Base-by-base conservation (phyloP, 2,329 filamentous ascomycete species). In the Aspergillaceae sp. region DNA sequence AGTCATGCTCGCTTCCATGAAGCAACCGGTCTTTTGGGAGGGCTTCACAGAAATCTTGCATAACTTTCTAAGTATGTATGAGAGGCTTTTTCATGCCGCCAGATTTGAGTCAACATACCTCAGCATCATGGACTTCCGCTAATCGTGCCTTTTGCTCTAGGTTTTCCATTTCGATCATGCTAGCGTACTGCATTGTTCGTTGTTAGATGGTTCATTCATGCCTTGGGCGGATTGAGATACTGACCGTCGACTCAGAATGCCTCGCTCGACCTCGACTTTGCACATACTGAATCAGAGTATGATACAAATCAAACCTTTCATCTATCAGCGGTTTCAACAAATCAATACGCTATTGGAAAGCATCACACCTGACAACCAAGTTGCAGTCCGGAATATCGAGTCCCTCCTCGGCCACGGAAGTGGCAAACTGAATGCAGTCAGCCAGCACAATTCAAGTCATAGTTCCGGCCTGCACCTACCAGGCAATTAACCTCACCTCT, bases 231-330 rank as follows among this genome's bases (percentile, higher is more conserved):
- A 19, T 28, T 7, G 32, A 9, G n/a, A 33, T 32, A 29, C 54
- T 48, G 57, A 68, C 69, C 41, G 78, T 82, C 0, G 92, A 97
- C 45, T 84, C 77, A 0, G 70, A 65, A 57, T 88, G 85, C 35
- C 92, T 79, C 8, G 92, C 92, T 45, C 92, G 80, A 0, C 92
- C 92, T 51, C 88, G 80, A 9, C 90, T 96, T 64, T 98, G 92
- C 19, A 97, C 83, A 61, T 96, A 97, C 59, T 94, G 87, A 44
- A 97, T 97, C 65, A 95, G 82, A 0, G 91, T 96, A 7, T 77
- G 75, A 66, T 89, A 95, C 2, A 94, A 76, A 60, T 97, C 88
- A 58, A 96, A 98, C 2, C 90, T 70, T 40, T 7, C 1, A 11
- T 36, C 3, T 11, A 28, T 61, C 29, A 60, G 51, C n/a, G n/a